Conservation (phyloP, 768 basidiomycete species). For the Pulveroboletus sp. region DNA sequence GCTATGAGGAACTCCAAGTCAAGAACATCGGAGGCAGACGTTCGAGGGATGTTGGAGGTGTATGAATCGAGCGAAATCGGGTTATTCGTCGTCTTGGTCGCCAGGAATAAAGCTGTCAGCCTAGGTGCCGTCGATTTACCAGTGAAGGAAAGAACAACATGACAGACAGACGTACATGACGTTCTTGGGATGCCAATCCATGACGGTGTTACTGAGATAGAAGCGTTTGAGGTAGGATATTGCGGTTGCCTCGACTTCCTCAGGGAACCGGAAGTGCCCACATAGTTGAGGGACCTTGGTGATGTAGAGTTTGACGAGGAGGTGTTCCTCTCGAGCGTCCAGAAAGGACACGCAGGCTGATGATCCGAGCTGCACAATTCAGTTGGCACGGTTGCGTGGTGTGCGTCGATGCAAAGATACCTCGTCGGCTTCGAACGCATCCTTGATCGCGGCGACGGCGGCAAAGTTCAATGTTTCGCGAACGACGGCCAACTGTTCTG, state of each 20-base stretch:
- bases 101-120: conserved; percentile 92
- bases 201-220: conserved; percentile 95
- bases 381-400: background rate
- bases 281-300: conserved; percentile 84
- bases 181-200: conserved; percentile 99
- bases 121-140: conserved; percentile 37
- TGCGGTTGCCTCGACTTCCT: conserved; percentile 91
- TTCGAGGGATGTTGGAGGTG: conserved; percentile 77
- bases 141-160: background rate
- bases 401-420: conserved; percentile 36
- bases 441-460: conserved; percentile 72
- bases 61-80: conserved; percentile 86
- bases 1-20: conserved; percentile 95
- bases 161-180: conserved; percentile 70
- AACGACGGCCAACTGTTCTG: conserved; percentile 53
- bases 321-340: conserved; percentile 76
- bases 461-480: conserved; percentile 67
- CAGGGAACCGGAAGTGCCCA: conserved; percentile 80
- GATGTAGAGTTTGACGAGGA: conserved; percentile 86
- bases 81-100: conserved; percentile 96
- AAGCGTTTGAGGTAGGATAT: conserved; percentile 92
- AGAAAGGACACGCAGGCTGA: conserved; percentile 65
- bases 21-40: conserved; percentile 77
- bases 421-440: conserved; percentile 75
- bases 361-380: conserved; percentile 58